Conservation (phyloP, 306 rosid species). For the Lathyrus tuberosus region DNA sequence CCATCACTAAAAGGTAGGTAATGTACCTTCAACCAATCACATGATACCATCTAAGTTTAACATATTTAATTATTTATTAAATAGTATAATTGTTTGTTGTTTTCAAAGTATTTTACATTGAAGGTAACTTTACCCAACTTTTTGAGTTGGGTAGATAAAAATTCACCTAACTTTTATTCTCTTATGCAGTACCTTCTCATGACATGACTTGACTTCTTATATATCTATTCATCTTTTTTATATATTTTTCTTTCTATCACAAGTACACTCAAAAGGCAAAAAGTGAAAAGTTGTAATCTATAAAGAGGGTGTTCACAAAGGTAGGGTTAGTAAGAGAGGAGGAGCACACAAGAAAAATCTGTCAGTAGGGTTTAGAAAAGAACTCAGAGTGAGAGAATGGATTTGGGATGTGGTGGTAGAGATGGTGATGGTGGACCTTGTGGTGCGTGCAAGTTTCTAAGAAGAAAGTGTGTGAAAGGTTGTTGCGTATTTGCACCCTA, state of each 20-base stretch:
- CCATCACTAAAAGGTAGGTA: too few species aligned
- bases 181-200: background rate
- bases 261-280: background rate
- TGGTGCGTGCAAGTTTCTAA: slow-evolving; percentile 90
- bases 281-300: background rate
- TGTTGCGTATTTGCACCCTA: slow-evolving; percentile 84
- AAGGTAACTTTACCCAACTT: too few species aligned
- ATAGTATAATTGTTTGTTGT: too few species aligned
- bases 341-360: background rate
- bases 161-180: slow-evolving; percentile 4
- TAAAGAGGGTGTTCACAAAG: background rate
- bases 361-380: background rate
- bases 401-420: slow-evolving; percentile 31
- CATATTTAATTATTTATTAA: too few species aligned
- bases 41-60: too few species aligned
- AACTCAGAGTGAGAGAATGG: slow-evolving; percentile 24
- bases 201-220: slow-evolving; percentile 1
- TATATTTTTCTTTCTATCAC: background rate
- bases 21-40: too few species aligned
- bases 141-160: too few species aligned
- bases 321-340: background rate
- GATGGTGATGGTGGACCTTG: slow-evolving; percentile 64
- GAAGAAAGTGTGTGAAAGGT: slow-evolving; percentile 78
- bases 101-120: too few species aligned
- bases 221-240: background rate